Evolutionary conservation across 2,329 filamentous ascomycete genomes (phyloP).

Genomic region (Penicillium sp.): DNA sequence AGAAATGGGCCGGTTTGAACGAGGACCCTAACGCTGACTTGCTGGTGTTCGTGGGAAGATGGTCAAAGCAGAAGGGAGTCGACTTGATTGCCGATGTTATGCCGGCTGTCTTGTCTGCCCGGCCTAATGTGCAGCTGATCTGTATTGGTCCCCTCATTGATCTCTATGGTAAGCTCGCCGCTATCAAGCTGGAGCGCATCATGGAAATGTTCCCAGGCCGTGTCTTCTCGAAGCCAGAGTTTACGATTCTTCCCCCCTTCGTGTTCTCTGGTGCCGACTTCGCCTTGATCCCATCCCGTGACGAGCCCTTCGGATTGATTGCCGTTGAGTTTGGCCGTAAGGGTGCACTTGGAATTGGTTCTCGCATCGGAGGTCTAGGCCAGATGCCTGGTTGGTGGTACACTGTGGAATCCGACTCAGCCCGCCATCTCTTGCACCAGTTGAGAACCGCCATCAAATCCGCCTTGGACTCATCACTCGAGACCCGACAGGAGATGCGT

Average conservation of each 20-base stretch:
- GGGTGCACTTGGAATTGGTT: constrained; percentile 65
- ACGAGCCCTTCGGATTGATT: constrained; percentile 67
- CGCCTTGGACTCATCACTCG: constrained; percentile 57
- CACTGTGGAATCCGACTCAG: constrained; percentile 64
- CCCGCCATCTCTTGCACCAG: constrained; percentile 61
- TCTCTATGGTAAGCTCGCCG: constrained; percentile 66
- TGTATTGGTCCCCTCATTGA: constrained; percentile 67
- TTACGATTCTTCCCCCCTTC: constrained; percentile 63
- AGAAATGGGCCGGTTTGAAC: constrained; percentile 65
- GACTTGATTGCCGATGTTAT: constrained; percentile 68
- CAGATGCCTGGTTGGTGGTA: constrained; percentile 72
- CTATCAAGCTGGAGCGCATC: constrained; percentile 61
- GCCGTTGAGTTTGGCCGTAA: constrained; percentile 68
- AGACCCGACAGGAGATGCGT: constrained; percentile 59
- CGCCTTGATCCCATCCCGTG: constrained; percentile 65
- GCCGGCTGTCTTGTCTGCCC: constrained; percentile 60
- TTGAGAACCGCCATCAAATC: constrained; percentile 64
- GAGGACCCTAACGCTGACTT: constrained; percentile 62
- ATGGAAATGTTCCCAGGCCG: constrained; percentile 65
- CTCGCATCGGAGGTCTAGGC: constrained; percentile 63
- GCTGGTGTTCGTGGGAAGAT: constrained; percentile 66
- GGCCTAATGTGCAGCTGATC: constrained; percentile 61
- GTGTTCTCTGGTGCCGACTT: constrained; percentile 68
- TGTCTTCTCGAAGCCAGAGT: constrained; percentile 67
- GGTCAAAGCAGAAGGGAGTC: constrained; percentile 68